These are phyloP conservation scores for Pinus tabuliformis DNA, from an alignment of 75 land plant species.

Conservation along the genomic window DNA sequence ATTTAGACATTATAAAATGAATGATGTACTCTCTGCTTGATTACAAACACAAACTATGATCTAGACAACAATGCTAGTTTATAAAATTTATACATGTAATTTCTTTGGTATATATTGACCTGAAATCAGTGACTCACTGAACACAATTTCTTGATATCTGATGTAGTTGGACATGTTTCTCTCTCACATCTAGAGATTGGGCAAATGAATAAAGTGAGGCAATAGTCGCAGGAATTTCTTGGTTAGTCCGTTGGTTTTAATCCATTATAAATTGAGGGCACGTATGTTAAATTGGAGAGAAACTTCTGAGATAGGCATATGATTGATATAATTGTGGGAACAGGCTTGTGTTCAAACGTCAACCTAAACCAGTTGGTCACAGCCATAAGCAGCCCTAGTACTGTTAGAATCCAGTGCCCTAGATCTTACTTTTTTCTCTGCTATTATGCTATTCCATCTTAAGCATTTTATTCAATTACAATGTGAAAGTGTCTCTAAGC, in stretches of 20 bases:
- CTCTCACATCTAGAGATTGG: neutral
- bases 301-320: neutral
- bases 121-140: too few relatives aligned
- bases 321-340: neutral
- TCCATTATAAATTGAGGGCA: neutral
- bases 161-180: neutral
- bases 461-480: neutral
- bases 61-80: neutral
- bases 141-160: neutral
- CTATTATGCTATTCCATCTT: neutral
- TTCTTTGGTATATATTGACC: neutral
- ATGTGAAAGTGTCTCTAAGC: neutral
- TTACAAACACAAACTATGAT: neutral
- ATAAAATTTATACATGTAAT: neutral
- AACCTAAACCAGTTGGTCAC: neutral
- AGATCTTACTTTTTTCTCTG: neutral
- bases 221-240: neutral
- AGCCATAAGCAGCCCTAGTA: neutral
- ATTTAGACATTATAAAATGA: too few relatives aligned
- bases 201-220: neutral
- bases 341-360: neutral
- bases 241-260: neutral
- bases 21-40: too few relatives aligned
- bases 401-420: too few relatives aligned
- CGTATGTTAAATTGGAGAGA: neutral